These are phyloP conservation scores for Ceriops decandra DNA, from an alignment of 345 rosid species.

Conservation along the genomic window DNA sequence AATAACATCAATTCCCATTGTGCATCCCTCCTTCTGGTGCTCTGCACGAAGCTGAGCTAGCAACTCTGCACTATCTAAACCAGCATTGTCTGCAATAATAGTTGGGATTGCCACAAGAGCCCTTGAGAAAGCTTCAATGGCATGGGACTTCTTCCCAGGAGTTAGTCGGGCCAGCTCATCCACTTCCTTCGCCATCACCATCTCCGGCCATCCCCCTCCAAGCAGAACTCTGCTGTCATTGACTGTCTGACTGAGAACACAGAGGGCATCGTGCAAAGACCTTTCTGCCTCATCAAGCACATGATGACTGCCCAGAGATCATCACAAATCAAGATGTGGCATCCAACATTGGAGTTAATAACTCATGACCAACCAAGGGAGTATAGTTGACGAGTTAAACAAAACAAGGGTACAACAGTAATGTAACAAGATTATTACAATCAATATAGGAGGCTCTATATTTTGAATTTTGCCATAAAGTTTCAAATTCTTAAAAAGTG, in stretches of 20 bases:
- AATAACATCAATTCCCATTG: conserved; percentile 84
- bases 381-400: too few species aligned
- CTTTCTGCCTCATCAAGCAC: conserved; percentile 98
- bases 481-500: too few species aligned
- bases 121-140: conserved; percentile 87
- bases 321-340: neutral
- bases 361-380: too few species aligned
- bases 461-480: too few species aligned
- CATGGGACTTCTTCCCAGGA: conserved; percentile 95
- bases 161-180: conserved; percentile 91
- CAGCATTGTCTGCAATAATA: conserved; percentile 93
- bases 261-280: conserved; percentile 93
- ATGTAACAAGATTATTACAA: too few species aligned
- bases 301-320: conserved; percentile 59
- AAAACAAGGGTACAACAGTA: too few species aligned
- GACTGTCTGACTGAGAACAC: conserved; percentile 93
- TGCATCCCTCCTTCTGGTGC: conserved; percentile 76
- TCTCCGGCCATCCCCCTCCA: conserved; percentile 99
- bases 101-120: conserved; percentile 87
- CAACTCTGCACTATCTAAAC: conserved; percentile 95
- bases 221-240: conserved; percentile 85
- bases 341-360: too few species aligned
- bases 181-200: conserved; percentile 97
- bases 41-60: conserved; percentile 96
- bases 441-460: too few species aligned